Evolutionary conservation across 2,329 filamentous ascomycete species (phyloP).

Genomic region (Trichophyton equinum): DNA sequence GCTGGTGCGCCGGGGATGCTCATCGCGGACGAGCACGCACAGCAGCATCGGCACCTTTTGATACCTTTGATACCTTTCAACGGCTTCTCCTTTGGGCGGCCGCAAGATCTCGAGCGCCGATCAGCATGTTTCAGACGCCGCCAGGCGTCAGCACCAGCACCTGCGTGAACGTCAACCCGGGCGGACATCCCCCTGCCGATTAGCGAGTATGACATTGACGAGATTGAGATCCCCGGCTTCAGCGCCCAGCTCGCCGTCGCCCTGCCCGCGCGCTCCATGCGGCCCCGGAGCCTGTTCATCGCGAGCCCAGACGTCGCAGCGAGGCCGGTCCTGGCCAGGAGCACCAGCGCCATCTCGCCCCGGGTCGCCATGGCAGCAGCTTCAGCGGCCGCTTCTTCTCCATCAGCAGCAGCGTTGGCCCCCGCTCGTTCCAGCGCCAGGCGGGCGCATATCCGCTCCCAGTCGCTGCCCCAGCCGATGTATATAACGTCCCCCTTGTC

Average conservation of each 20-base stretch:
- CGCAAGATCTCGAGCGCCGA: slow-evolving; percentile 4
- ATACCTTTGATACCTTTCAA: slow-evolving; percentile 10
- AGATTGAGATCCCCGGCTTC: slow-evolving; percentile 68
- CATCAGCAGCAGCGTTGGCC: too few species aligned
- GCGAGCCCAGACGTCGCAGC: slow-evolving; percentile 17
- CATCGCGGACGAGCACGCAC: slow-evolving; percentile 23
- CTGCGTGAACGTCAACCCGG: slow-evolving; percentile 31
- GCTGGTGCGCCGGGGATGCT: slow-evolving; percentile 21
- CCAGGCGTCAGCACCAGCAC: slow-evolving; percentile 11
- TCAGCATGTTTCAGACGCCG: slow-evolving; percentile 4
- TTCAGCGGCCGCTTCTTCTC: too few species aligned
- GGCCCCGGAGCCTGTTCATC: slow-evolving; percentile 32
- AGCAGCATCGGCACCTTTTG: slow-evolving; percentile 25
- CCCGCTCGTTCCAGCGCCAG: slow-evolving; percentile 17
- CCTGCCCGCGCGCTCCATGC: slow-evolving; percentile 16
- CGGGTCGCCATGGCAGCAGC: slow-evolving; percentile 10
- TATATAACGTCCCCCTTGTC: background rate
- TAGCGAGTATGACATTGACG: slow-evolving; percentile 55
- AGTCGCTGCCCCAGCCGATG: slow-evolving; percentile 7
- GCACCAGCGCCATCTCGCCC: slow-evolving; percentile 15
- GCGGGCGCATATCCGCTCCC: slow-evolving; percentile 8
- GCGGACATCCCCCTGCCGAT: slow-evolving; percentile 57
- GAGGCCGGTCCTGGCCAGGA: background rate
- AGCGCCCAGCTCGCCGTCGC: slow-evolving; percentile 24
- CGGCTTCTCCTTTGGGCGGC: background rate